phyloP scores from a whole-genome alignment of 345 rosid species.

The Mallotus nudiflorus region DNA sequence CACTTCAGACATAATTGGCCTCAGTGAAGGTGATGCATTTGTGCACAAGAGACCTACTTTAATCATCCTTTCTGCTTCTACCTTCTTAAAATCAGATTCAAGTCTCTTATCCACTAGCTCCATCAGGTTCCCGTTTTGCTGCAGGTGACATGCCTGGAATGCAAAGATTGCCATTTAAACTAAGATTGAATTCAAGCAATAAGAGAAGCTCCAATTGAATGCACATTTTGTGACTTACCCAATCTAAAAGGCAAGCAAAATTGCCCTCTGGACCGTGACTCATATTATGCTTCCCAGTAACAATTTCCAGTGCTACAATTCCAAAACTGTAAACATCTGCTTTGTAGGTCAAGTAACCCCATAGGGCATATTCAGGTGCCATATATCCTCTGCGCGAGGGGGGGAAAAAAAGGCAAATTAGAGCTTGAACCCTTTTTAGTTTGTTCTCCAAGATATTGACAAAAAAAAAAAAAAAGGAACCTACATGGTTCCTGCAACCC shows the following conservation, averaged over 20 bases:
- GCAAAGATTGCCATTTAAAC: too few relatives aligned
- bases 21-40: constrained; percentile 8
- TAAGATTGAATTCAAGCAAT: too few relatives aligned
- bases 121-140: constrained; percentile 14
- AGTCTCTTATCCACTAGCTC: constrained; percentile 25
- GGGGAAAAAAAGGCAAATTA: not conserved
- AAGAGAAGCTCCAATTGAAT: not conserved
- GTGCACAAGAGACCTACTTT: constrained; percentile 26
- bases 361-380: constrained; percentile 33
- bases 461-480: not conserved
- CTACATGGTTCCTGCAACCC: constrained; percentile 25
- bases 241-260: constrained; percentile 25
- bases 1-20: constrained; percentile 34
- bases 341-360: constrained; percentile 30
- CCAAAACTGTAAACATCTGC: constrained; percentile 34
- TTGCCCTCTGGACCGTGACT: constrained; percentile 8
- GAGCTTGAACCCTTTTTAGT: not conserved
- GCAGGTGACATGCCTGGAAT: constrained; percentile 24
- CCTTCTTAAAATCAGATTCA: constrained; percentile 10
- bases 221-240: constrained; percentile 10
- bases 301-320: constrained; percentile 25
- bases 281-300: constrained; percentile 20
- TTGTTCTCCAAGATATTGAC: not conserved
- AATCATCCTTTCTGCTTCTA: constrained; percentile 21
- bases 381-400: constrained; percentile 25